phyloP scores from a whole-genome alignment of 2,329 filamentous ascomycete species.

The Sporothrix brasiliensis region DNA sequence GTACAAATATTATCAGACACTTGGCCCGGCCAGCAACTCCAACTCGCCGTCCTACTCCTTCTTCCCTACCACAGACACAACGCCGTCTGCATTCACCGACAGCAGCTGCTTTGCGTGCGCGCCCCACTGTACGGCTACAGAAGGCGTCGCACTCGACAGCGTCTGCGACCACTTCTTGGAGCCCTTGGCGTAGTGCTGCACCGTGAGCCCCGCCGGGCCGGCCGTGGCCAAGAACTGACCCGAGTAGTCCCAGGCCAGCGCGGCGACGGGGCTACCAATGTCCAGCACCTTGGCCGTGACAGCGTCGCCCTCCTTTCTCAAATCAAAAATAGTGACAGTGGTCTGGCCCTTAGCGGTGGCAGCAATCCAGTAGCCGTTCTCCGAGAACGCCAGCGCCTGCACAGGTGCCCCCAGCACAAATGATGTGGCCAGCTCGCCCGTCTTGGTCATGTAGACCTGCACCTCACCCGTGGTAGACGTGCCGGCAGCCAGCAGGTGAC shows the following conservation, averaged over 20 bases:
- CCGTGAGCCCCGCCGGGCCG: constrained; percentile 77
- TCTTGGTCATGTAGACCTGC: constrained; percentile 86
- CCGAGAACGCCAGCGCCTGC: constrained; percentile 80
- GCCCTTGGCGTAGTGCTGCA: constrained; percentile 87
- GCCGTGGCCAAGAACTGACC: constrained; percentile 87
- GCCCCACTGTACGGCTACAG: constrained; percentile 77
- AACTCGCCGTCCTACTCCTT: constrained; percentile 47
- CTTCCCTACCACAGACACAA: constrained; percentile 68
- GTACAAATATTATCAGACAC: neutral
- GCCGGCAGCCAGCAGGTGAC: constrained; percentile 87
- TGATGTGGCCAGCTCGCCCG: constrained; percentile 72
- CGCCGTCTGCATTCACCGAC: constrained; percentile 72
- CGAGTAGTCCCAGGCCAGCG: constrained; percentile 89
- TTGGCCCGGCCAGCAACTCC: neutral
- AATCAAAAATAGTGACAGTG: constrained; percentile 83
- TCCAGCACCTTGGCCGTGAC: constrained; percentile 83
- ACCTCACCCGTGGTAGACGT: constrained; percentile 76
- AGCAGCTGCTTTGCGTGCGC: constrained; percentile 72
- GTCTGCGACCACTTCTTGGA: constrained; percentile 89
- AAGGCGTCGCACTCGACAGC: constrained; percentile 72
- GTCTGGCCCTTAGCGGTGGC: constrained; percentile 76
- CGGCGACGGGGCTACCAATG: constrained; percentile 76
- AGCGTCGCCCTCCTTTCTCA: constrained; percentile 86
- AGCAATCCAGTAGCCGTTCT: constrained; percentile 96
- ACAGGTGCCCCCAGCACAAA: constrained; percentile 72